phyloP scores from a whole-genome alignment of 306 rosid species.

The Phaseolus lunatus region DNA sequence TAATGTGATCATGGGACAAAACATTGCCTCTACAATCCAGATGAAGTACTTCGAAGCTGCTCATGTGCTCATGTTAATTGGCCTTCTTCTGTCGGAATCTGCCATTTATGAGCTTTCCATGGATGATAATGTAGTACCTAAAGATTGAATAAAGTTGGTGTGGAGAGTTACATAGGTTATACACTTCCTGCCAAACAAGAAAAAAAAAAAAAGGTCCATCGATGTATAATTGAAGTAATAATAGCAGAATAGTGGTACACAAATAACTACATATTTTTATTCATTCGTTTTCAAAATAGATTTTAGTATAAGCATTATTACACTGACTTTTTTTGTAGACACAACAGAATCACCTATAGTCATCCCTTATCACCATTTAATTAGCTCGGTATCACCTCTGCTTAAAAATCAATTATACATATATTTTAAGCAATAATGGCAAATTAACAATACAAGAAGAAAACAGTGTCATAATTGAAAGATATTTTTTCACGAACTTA shows the following conservation, averaged over 20 bases:
- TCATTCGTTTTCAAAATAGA: neutral
- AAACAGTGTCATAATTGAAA: no score
- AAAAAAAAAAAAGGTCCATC: neutral
- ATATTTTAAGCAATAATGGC: no score
- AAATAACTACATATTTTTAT: neutral
- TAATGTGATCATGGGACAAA: neutral
- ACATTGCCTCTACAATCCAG: slow-evolving; percentile 15
- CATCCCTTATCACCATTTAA: no score
- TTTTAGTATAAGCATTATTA: neutral
- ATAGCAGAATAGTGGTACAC: neutral
- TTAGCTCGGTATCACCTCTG: no score
- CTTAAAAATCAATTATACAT: no score
- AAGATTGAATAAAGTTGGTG: neutral
- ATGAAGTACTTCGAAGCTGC: slow-evolving; percentile 34
- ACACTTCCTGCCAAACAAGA: slow-evolving; percentile 2
- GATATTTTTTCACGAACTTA: no score
- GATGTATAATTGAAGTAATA: slow-evolving; percentile 12
- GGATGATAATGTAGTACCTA: neutral
- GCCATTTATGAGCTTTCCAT: neutral
- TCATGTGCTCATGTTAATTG: neutral
- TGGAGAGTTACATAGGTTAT: neutral
- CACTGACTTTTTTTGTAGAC: neutral
- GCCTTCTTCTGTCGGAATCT: slow-evolving; percentile 8
- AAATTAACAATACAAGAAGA: no score
- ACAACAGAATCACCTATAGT: no score